Evolutionary conservation across 202 grass and related monocot genomes (phyloP), one percentile per base, ranked within the genome.

Genomic region (Saccharum hybrid): DNA sequence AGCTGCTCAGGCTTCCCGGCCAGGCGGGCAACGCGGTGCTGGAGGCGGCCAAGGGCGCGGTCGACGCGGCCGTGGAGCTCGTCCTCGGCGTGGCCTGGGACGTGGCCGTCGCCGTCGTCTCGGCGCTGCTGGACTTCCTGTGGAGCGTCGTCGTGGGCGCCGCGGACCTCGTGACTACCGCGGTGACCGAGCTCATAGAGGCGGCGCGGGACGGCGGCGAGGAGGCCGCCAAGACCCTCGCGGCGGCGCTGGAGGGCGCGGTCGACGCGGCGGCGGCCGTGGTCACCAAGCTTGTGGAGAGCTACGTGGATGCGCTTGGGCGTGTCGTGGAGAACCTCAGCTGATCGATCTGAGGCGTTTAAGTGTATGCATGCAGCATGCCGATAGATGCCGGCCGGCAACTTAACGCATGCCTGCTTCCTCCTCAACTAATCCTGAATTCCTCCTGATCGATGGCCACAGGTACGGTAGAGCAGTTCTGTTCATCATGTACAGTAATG

Each of bases 1-100:
- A 83, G 43, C 81, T 97, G 16, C 59, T 97, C 39, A 82, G 78
- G 26, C 45, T 80, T 8, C 91, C 91, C 0, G 72, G 91, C 0
- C 65, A 84, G 57, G 85, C 85, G 26, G 46, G 78, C 5, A 38
- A 22, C 26, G 89, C 74, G 63, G 64, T 68, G 21, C 72, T 92
- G 34, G 83, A 88, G 0, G 67, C 45, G 26, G 0, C 62, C 19
- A 81, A 45, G 34, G 76, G 36, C n/a, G 63, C 76, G 4, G 4
- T 93, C 52, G 71, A 67, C 22, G 22, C 78, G 36, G 85, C 74
- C 1, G 71, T 39, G 3, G 87, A 86, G 83, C 21, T 84, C 62
- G 62, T 66, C 21, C 14, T 84, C 18, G 28, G 38, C 11, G 13
- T 97, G 5, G 39, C 63, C 42, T 64, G 75, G 30, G 84, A 97